Evolutionary conservation across 495 filamentous ascomycete species (phyloP), one percentile per base, ranked within the genome.

Genomic region (Penicillium ochrochloron): DNA sequence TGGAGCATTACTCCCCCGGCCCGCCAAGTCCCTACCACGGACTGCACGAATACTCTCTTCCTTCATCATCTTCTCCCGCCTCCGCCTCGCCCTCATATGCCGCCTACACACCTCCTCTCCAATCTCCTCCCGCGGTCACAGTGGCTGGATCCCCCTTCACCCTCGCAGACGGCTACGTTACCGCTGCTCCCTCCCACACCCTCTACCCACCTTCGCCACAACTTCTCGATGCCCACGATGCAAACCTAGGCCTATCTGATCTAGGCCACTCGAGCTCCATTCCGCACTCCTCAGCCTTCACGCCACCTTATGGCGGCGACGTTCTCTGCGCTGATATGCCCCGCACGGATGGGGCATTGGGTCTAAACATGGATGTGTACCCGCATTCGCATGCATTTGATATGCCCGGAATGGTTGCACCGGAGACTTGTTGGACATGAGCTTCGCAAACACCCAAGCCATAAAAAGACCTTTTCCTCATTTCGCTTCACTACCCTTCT

Each of bases 61-160:
- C 73, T 53, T 67, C 76, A 15, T 74, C 76, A 6, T 76, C 79
- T 31, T 78, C 79, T 10, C 74, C 80, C 15, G 77, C 72, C 19
- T 76, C 78, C 2, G 74, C 76, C 10, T 80, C 78, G 4, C 71
- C 79, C 11, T 74, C 75, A 6, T 77, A 77, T 55, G 68, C 75
- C 15, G 74, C 80, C 25, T 81, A 81, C 59, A 80, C 80, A 4
- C 76, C 78, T 4, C 76, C 78, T 5, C 70, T 79, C 12, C 78
- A 80, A 25, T 80, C 80, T 41, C 75, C 80, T 29, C 78, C 78
- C 10, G 71, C 75, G 9, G 75, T 79, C 25, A 74, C 71, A 15
- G 69, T 80, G 27, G 71, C 77, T 46, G 75, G 65, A 57, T 78
- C 80, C 0, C 71, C 78, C 6, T 82, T 73, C 60, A 73, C 76